phyloP scores from a whole-genome alignment of 257 asterid genomes.

The Dorcoceras hygrometricum region DNA sequence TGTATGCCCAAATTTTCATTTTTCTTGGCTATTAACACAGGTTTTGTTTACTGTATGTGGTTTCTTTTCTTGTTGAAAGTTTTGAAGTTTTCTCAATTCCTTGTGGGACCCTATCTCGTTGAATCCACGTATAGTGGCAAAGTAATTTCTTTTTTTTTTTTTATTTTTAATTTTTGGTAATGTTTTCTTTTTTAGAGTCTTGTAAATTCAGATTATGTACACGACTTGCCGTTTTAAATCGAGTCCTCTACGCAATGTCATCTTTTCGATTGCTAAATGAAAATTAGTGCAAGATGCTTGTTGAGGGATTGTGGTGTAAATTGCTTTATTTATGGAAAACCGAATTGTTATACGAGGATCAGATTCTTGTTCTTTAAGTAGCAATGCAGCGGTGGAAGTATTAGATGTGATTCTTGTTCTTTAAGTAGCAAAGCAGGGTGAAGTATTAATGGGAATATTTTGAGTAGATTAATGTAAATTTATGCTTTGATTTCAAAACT shows the following conservation, averaged over 20 bases:
- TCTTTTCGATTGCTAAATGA: background rate
- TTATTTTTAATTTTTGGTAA: no score
- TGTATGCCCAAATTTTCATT: background rate
- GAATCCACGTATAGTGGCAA: no score
- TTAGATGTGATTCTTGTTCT: background rate
- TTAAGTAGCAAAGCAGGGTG: background rate
- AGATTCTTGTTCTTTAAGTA: background rate
- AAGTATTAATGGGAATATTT: background rate
- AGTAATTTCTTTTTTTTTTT: no score
- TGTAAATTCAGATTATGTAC: no score
- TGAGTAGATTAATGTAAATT: no score
- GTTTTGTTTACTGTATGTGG: background rate
- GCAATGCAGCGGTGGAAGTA: background rate
- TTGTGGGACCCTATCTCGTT: no score
- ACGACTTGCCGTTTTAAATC: no score
- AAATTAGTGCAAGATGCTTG: background rate
- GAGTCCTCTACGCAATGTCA: background rate
- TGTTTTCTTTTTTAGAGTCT: no score
- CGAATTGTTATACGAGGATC: background rate
- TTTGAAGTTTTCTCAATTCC: background rate
- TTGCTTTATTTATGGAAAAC: background rate
- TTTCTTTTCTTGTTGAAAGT: no score
- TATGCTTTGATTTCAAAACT: no score
- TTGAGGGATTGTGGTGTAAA: background rate
- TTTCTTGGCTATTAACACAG: background rate